A percentile compares a stretch with the other conserved stretches of the same genome.
Evolutionary conservation across 2,329 filamentous ascomycete genomes (phyloP).

Genomic region (Chaetomium olivaceum): DNA sequence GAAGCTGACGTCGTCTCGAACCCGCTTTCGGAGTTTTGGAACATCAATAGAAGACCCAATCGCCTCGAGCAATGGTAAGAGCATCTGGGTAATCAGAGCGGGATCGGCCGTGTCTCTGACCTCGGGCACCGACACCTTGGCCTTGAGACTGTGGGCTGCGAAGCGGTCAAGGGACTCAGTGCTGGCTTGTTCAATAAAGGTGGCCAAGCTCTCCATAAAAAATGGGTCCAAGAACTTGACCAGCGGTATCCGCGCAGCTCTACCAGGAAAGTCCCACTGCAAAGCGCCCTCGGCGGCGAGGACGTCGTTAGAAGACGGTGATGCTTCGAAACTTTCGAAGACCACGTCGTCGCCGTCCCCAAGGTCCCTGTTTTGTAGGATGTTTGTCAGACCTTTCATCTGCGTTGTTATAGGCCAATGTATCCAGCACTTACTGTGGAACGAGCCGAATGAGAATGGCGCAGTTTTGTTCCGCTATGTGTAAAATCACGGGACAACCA

Average conservation of each 20-base stretch:
- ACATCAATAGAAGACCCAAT: conserved; percentile 32
- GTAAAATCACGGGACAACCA: not conserved
- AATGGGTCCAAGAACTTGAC: conserved; percentile 31
- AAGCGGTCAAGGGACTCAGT: conserved; percentile 55
- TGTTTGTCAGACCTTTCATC: not conserved
- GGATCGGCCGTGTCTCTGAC: conserved; percentile 59
- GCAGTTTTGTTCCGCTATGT: not conserved
- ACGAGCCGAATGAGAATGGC: not conserved
- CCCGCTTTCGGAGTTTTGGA: conserved; percentile 52
- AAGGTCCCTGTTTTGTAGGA: not conserved
- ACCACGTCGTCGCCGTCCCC: conserved; percentile 33
- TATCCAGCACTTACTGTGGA: not conserved
- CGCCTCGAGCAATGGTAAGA: conserved; percentile 61
- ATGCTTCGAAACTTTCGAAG: conserved; percentile 62
- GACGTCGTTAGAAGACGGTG: conserved; percentile 53
- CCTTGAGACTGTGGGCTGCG: conserved; percentile 54
- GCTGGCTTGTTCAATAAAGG: conserved; percentile 58
- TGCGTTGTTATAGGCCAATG: not conserved
- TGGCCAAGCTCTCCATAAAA: conserved; percentile 52
- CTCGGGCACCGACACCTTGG: conserved; percentile 37
- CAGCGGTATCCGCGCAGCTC: conserved; percentile 49
- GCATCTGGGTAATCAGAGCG: conserved; percentile 57
- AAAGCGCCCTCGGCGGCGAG: conserved; percentile 54
- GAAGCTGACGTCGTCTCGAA: conserved; percentile 64
- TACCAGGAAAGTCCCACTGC: conserved; percentile 61